A percentile compares a stretch with the other conserved stretches of the same genome.
Evolutionary conservation across 768 basidiomycete species (phyloP).

Genomic region (Naematelia encephala): DNA sequence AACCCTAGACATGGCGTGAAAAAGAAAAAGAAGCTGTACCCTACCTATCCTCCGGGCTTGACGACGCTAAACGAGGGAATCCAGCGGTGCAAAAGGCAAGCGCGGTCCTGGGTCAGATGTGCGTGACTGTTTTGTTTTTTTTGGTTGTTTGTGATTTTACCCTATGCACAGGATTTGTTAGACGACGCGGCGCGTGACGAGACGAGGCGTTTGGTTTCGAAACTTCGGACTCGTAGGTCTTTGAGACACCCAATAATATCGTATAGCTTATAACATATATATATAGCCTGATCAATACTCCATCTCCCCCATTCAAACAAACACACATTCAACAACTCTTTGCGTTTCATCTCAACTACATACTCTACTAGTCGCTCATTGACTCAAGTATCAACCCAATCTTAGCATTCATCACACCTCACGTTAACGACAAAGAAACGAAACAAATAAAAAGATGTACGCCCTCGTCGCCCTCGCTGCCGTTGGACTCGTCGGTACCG

Average conservation of each 20-base stretch:
- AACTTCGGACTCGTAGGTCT: too few relatives aligned
- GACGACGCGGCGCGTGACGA: background rate
- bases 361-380: too few relatives aligned
- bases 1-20: background rate
- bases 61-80: too few relatives aligned
- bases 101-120: too few relatives aligned
- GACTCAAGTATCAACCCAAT: too few relatives aligned
- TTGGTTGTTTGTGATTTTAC: background rate
- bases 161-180: background rate
- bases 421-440: constrained; percentile 8
- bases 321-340: too few relatives aligned
- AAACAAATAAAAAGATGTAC: constrained; percentile 20
- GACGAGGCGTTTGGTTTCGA: background rate
- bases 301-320: constrained; percentile 1
- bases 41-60: too few relatives aligned
- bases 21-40: background rate
- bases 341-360: too few relatives aligned
- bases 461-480: constrained; percentile 16
- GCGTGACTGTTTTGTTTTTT: background rate
- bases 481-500: constrained; percentile 15
- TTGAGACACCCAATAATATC: background rate
- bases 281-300: background rate
- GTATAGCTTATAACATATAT: background rate
- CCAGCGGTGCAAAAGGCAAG: background rate
- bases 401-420: too few relatives aligned